A percentile compares a stretch with the other conserved stretches of the same genome.
These are phyloP conservation scores for Mycocentrospora acerina DNA, from an alignment of 2,329 filamentous ascomycete species.

Conservation along the genomic window DNA sequence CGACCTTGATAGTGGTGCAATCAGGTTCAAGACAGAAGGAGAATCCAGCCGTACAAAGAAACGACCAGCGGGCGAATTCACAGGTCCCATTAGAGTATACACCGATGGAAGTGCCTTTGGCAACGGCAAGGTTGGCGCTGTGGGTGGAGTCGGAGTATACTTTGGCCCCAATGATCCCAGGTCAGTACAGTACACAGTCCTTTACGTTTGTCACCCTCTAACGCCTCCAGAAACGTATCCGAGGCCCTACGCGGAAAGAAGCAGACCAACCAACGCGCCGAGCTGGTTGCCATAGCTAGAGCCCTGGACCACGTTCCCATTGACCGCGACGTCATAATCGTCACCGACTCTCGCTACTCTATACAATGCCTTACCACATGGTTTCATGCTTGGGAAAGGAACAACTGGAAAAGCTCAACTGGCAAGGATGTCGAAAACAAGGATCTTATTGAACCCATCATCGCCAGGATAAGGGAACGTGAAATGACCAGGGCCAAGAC, in stretches of 20 bases:
- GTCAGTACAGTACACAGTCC: slow-evolving; percentile 42
- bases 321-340: slow-evolving; percentile 70
- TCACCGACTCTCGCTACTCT: slow-evolving; percentile 86
- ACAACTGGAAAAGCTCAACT: slow-evolving; percentile 74
- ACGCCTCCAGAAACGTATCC: slow-evolving; percentile 63
- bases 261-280: slow-evolving; percentile 96
- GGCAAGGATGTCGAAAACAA: slow-evolving; percentile 79
- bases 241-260: slow-evolving; percentile 71
- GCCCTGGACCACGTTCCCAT: slow-evolving; percentile 75
- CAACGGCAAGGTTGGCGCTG: slow-evolving; percentile 58
- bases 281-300: slow-evolving; percentile 82
- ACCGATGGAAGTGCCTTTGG: slow-evolving; percentile 64
- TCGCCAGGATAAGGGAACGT: slow-evolving; percentile 70
- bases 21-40: slow-evolving; percentile 57
- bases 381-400: slow-evolving; percentile 73
- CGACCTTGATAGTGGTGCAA: slow-evolving; percentile 54
- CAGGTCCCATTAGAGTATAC: slow-evolving; percentile 59
- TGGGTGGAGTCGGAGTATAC: slow-evolving; percentile 64
- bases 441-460: slow-evolving; percentile 75
- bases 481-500: slow-evolving; percentile 57
- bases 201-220: slow-evolving; percentile 1
- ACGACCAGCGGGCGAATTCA: slow-evolving; percentile 45
- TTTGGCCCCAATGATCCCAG: slow-evolving; percentile 61
- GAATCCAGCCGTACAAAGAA: slow-evolving; percentile 51
- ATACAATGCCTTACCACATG: slow-evolving; percentile 88